These are phyloP conservation scores for Gastrodia elata DNA, from an alignment of 106 monocot species.

Conservation along the genomic window DNA sequence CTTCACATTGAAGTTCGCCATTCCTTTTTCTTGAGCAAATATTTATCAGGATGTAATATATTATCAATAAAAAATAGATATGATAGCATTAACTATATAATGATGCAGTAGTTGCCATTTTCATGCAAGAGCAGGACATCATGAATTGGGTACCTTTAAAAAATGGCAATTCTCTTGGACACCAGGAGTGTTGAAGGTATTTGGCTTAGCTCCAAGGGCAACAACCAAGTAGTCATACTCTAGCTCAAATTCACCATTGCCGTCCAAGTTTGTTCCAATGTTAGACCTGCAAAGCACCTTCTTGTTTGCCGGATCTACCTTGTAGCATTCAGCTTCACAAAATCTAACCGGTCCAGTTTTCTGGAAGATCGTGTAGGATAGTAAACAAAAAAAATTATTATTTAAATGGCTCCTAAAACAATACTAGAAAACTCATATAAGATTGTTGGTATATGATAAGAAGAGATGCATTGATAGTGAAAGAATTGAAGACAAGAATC, in stretches of 20 bases:
- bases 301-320: slow-evolving; percentile 69
- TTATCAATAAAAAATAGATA: neutral
- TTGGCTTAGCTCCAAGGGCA: slow-evolving; percentile 70
- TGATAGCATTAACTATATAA: neutral
- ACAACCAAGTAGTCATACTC: slow-evolving; percentile 89
- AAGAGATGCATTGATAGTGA: neutral
- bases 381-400: neutral
- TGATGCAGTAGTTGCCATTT: neutral
- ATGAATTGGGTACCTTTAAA: slow-evolving; percentile 52
- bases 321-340: slow-evolving; percentile 87
- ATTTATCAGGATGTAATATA: neutral
- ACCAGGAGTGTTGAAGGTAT: slow-evolving; percentile 97
- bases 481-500: neutral
- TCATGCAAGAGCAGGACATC: neutral
- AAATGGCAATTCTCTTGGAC: slow-evolving; percentile 86
- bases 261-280: slow-evolving; percentile 64
- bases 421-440: neutral
- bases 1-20: neutral
- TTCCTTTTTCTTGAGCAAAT: neutral
- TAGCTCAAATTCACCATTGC: slow-evolving; percentile 79
- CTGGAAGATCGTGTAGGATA: slow-evolving; percentile 31
- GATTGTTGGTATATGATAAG: neutral
- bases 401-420: neutral
- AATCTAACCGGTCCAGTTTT: slow-evolving; percentile 59
- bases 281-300: slow-evolving; percentile 51